Evolutionary conservation across 2,329 filamentous ascomycete genomes (phyloP).

Genomic region (Fusarium chlamydosporum): DNA sequence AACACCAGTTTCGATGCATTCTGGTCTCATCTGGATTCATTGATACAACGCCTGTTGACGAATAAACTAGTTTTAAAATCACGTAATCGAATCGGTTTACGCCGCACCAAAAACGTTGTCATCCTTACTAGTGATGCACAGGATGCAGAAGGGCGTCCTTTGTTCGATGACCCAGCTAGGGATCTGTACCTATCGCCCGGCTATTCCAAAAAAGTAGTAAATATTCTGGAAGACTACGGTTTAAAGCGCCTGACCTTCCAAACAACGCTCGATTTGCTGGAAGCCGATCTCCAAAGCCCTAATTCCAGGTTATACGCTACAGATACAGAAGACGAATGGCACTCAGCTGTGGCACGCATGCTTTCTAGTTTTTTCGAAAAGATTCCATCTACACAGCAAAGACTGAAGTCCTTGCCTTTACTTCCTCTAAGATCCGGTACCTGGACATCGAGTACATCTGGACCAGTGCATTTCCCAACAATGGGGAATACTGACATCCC

Average conservation of each 20-base stretch:
- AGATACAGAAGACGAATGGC: constrained; percentile 21
- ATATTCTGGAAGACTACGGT: constrained; percentile 17
- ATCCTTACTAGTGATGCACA: background rate
- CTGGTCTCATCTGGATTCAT: constrained; percentile 17
- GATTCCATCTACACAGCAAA: background rate
- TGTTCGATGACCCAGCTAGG: constrained; percentile 19
- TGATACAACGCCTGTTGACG: constrained; percentile 5
- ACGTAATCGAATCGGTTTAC: background rate
- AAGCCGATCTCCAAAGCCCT: constrained; percentile 14
- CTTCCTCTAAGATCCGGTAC: constrained; percentile 21
- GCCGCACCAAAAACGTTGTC: constrained; percentile 2
- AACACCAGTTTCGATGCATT: background rate
- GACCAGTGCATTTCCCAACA: constrained; percentile 27
- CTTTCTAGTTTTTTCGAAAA: background rate
- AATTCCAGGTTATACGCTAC: constrained; percentile 15
- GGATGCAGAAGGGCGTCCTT: constrained; percentile 10
- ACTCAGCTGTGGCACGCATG: constrained; percentile 11
- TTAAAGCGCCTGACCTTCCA: accelerated
- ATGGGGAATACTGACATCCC: constrained; percentile 11
- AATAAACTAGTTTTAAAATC: constrained; percentile 2
- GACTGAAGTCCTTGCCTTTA: constrained; percentile 9
- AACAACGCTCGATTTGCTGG: background rate
- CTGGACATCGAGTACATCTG: constrained; percentile 16
- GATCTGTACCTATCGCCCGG: constrained; percentile 25
- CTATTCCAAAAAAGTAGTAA: background rate